phyloP scores from a whole-genome alignment of 768 basidiomycete species.

The Gautieria morchelliformis region DNA sequence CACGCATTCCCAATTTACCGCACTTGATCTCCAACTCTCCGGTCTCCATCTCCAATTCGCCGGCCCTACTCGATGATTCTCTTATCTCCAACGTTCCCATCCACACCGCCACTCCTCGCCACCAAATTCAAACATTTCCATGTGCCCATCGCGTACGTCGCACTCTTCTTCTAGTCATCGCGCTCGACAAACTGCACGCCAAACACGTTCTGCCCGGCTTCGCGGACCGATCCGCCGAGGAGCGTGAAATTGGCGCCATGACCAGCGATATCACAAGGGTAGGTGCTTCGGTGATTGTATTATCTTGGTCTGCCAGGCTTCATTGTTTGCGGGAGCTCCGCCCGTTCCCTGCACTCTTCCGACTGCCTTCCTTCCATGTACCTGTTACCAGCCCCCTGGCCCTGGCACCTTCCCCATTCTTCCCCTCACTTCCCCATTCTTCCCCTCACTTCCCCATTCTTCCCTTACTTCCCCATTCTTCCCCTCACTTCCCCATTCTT shows the following conservation, averaged over 20 bases:
- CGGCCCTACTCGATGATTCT: background rate
- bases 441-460: slow-evolving; percentile 9
- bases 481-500: slow-evolving; percentile 15
- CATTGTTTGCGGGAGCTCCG: too few relatives aligned
- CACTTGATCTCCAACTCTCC: background rate
- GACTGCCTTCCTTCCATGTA: background rate
- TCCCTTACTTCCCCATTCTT: slow-evolving; percentile 25
- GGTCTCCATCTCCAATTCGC: background rate
- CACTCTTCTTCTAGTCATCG: slow-evolving; percentile 43
- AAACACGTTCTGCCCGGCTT: slow-evolving; percentile 96
- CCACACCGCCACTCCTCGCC: too few relatives aligned
- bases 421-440: slow-evolving; percentile 15
- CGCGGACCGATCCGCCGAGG: slow-evolving; percentile 87
- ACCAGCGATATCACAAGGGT: slow-evolving; percentile 87
- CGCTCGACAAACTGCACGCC: slow-evolving; percentile 91
- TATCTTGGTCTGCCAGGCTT: background rate
- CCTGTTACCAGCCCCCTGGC: slow-evolving; percentile 30
- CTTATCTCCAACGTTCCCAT: too few relatives aligned
- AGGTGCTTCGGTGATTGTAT: slow-evolving; percentile 13
- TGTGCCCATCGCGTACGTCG: background rate
- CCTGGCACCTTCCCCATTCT: slow-evolving; percentile 33
- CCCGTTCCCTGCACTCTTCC: too few relatives aligned
- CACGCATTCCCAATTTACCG: background rate
- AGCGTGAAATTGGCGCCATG: slow-evolving; percentile 81
- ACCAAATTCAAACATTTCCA: too few relatives aligned